A percentile compares a stretch with the other conserved stretches of the same genome.
These are phyloP conservation scores for Ceratobasidium sp. DNA, from an alignment of 1,284 basidiomycete genomes.

Conservation along the genomic window DNA sequence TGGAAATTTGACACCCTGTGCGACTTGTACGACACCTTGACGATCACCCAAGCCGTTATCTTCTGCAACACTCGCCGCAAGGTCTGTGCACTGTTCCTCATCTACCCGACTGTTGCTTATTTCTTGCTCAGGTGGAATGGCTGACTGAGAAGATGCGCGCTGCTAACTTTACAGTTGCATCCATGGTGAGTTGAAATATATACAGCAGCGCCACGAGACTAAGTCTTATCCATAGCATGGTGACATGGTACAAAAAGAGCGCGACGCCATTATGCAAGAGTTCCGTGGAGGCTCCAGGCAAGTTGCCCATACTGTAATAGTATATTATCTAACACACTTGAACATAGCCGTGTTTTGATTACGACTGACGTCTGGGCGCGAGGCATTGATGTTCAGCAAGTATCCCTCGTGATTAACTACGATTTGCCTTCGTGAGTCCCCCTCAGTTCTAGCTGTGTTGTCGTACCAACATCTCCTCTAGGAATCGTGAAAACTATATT, in stretches of 20 bases:
- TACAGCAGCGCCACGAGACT: not conserved
- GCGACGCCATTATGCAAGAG: slow-evolving; percentile 98
- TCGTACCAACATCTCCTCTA: slow-evolving; percentile 48
- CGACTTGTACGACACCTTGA: slow-evolving; percentile 97
- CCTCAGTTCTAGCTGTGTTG: not conserved
- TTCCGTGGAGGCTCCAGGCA: slow-evolving; percentile 94
- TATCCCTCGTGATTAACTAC: slow-evolving; percentile 98
- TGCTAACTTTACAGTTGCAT: slow-evolving; percentile 94
- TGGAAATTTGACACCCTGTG: slow-evolving; percentile 99
- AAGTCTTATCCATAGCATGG: slow-evolving; percentile 65
- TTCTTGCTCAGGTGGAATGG: slow-evolving; percentile 84
- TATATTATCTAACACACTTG: slow-evolving; percentile 7
- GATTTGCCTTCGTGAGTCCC: slow-evolving; percentile 84
- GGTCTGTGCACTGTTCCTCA: slow-evolving; percentile 55
- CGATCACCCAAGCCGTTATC: slow-evolving; percentile 99
- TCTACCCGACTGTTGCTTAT: slow-evolving; percentile 11
- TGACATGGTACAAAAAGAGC: slow-evolving; percentile 98
- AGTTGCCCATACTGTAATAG: slow-evolving; percentile 50
- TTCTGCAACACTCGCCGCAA: slow-evolving; percentile 99
- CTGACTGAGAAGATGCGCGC: slow-evolving; percentile 98
- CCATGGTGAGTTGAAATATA: slow-evolving; percentile 60
- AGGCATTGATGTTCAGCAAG: slow-evolving; percentile 98
- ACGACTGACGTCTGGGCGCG: slow-evolving; percentile 99
- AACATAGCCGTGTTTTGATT: slow-evolving; percentile 85
- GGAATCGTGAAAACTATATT: slow-evolving; percentile 96